Conservation (phyloP, 495 filamentous ascomycete species). For the Talaromyces trachyspermus region DNA sequence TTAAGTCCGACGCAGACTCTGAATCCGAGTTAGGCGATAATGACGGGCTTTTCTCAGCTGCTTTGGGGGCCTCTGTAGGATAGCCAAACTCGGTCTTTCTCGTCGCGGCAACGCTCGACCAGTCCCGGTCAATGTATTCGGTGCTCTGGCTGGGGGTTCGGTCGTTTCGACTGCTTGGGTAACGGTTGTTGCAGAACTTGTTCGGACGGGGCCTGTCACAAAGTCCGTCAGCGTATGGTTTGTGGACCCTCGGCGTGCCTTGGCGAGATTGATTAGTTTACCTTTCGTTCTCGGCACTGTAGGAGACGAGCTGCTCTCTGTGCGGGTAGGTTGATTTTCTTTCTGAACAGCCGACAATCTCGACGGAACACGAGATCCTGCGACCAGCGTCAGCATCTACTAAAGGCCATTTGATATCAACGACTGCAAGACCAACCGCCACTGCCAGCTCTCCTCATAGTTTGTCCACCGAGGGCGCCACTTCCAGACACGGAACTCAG, state of each 20-base stretch:
- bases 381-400: slow-evolving; percentile 9
- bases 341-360: slow-evolving; percentile 55
- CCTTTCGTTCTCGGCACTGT: slow-evolving; percentile 1
- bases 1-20: slow-evolving; percentile 38
- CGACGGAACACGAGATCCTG: slow-evolving; percentile 51
- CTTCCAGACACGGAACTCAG: slow-evolving; percentile 41
- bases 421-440: slow-evolving; percentile 43
- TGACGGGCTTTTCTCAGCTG: slow-evolving; percentile 23
- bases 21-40: slow-evolving; percentile 31
- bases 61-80: slow-evolving; percentile 26
- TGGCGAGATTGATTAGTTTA: not conserved
- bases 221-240: too few species aligned
- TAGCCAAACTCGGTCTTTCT: slow-evolving; percentile 18
- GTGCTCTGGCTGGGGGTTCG: slow-evolving; percentile 28
- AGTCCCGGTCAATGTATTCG: slow-evolving; percentile 20
- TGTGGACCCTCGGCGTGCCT: not conserved
- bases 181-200: slow-evolving; percentile 52
- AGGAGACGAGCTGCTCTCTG: slow-evolving; percentile 1
- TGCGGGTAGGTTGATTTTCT: slow-evolving; percentile 46
- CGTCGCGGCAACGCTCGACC: slow-evolving; percentile 24
- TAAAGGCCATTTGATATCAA: too few species aligned
- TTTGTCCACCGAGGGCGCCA: slow-evolving; percentile 43
- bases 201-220: too few species aligned
- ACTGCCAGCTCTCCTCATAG: slow-evolving; percentile 51
- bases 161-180: slow-evolving; percentile 23